Percentiles rank a stretch among this genome's conserved stretches.
Conservation (phyloP, 768 basidiomycete genomes). For the Amanita polypyramis region DNA sequence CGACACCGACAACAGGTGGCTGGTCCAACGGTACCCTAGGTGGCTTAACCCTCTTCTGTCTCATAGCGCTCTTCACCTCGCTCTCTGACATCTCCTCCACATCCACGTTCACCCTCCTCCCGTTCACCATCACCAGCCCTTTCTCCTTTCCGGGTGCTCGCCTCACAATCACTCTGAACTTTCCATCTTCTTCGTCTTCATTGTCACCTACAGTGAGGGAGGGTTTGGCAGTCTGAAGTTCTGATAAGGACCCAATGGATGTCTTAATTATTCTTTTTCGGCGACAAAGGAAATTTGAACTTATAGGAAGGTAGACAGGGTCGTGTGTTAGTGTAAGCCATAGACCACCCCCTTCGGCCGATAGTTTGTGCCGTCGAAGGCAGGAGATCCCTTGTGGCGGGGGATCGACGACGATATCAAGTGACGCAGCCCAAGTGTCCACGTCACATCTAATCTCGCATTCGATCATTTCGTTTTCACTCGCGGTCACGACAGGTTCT, state of each 20-base stretch:
- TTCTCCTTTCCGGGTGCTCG: slow-evolving; percentile 72
- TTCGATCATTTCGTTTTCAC: slow-evolving; percentile 40
- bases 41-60: slow-evolving; percentile 82
- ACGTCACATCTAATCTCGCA: slow-evolving; percentile 89
- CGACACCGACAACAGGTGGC: slow-evolving; percentile 69
- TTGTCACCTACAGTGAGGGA: not conserved
- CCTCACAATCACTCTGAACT: slow-evolving; percentile 46
- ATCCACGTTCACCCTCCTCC: slow-evolving; percentile 74
- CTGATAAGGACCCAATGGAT: not conserved
- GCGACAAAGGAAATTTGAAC: slow-evolving; percentile 14
- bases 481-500: not conserved
- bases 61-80: slow-evolving; percentile 75
- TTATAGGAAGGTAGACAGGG: slow-evolving; percentile 56
- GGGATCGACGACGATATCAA: slow-evolving; percentile 90
- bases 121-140: slow-evolving; percentile 82
- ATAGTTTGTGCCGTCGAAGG: slow-evolving; percentile 79
- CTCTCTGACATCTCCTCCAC: slow-evolving; percentile 79
- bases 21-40: slow-evolving; percentile 86
- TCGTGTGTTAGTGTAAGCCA: slow-evolving; percentile 94
- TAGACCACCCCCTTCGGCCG: slow-evolving; percentile 79
- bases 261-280: not conserved
- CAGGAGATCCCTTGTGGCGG: slow-evolving; percentile 78
- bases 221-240: not conserved
- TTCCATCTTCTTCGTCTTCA: slow-evolving; percentile 6
- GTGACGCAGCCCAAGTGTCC: slow-evolving; percentile 74